Evolutionary conservation across 306 rosid species (phyloP).

Genomic region (Prosopis cineraria): DNA sequence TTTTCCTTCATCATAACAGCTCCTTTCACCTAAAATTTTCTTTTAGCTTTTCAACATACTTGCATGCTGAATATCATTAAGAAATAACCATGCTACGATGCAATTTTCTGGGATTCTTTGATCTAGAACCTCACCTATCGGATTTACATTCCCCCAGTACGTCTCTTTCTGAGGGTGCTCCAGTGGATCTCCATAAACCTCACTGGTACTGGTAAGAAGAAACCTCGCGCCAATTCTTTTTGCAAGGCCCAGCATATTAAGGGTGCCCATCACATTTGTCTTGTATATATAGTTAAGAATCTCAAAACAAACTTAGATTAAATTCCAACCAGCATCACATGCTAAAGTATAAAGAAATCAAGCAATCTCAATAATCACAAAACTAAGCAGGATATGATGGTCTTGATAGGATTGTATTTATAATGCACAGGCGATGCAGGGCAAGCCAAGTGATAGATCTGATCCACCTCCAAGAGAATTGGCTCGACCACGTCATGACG

Average conservation of each 20-base stretch:
- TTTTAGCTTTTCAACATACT: conserved; percentile 3
- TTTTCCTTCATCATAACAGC: conserved; percentile 98
- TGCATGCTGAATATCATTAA: conserved; percentile 27
- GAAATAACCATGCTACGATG: neutral
- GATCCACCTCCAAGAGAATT: conserved; percentile 72
- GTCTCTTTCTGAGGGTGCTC: conserved; percentile 99
- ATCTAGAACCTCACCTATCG: conserved; percentile 70
- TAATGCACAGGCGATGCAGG: conserved; percentile 82
- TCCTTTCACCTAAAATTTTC: conserved; percentile 74
- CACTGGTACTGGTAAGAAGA: conserved; percentile 84
- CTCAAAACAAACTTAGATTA: conserved; percentile 22
- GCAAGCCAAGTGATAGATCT: conserved; percentile 82
- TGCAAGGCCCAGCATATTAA: conserved; percentile 86
- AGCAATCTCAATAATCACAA: neutral
- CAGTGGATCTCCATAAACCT: conserved; percentile 94
- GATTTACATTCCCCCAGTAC: conserved; percentile 98
- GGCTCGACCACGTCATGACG: conserved; percentile 75
- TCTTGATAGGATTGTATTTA: conserved; percentile 77
- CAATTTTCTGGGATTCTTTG: neutral
- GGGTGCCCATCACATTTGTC: conserved; percentile 89
- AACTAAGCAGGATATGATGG: conserved; percentile 64
- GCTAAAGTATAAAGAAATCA: neutral
- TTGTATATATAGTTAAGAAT: conserved; percentile 66
- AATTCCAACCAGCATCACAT: neutral
- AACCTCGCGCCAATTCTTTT: conserved; percentile 88